Percentiles rank a stretch among this genome's conserved stretches.
Evolutionary conservation across 352 stramenopile species (phyloP).

Genomic region (Aphanomyces stellatus): DNA sequence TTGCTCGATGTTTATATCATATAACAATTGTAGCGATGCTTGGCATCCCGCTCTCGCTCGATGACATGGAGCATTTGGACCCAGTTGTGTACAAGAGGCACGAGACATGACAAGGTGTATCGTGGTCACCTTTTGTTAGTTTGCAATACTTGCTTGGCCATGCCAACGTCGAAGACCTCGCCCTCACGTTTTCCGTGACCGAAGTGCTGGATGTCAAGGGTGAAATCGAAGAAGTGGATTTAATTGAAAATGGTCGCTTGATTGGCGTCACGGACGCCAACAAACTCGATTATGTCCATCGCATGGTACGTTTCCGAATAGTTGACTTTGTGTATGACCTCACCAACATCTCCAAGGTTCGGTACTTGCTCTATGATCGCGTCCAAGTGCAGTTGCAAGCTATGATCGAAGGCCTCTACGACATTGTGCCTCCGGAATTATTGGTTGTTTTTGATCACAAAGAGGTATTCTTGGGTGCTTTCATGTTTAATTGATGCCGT

Average conservation of each 20-base stretch:
- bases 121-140: slow-evolving; percentile 22
- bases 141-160: slow-evolving; percentile 63
- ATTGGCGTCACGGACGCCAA: slow-evolving; percentile 93
- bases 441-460: slow-evolving; percentile 90
- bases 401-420: slow-evolving; percentile 88
- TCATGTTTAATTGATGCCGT: too few relatives aligned
- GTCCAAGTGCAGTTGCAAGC: slow-evolving; percentile 83
- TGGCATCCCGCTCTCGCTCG: slow-evolving; percentile 89
- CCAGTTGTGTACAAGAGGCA: slow-evolving; percentile 41
- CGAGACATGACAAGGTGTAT: not conserved
- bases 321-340: too few relatives aligned
- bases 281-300: slow-evolving; percentile 91
- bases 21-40: slow-evolving; percentile 96
- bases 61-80: slow-evolving; percentile 87
- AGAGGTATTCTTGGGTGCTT: too few relatives aligned
- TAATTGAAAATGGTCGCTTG: slow-evolving; percentile 82
- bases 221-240: slow-evolving; percentile 68
- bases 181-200: slow-evolving; percentile 67
- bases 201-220: slow-evolving; percentile 55
- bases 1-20: too few relatives aligned
- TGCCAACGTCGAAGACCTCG: slow-evolving; percentile 54
- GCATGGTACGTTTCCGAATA: slow-evolving; percentile 48
- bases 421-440: slow-evolving; percentile 84
- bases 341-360: too few relatives aligned
- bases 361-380: slow-evolving; percentile 88